Percentiles rank a stretch among this genome's conserved stretches.
Conservation (phyloP, 139 green algal genomes). For the Trebouxia sp. region DNA sequence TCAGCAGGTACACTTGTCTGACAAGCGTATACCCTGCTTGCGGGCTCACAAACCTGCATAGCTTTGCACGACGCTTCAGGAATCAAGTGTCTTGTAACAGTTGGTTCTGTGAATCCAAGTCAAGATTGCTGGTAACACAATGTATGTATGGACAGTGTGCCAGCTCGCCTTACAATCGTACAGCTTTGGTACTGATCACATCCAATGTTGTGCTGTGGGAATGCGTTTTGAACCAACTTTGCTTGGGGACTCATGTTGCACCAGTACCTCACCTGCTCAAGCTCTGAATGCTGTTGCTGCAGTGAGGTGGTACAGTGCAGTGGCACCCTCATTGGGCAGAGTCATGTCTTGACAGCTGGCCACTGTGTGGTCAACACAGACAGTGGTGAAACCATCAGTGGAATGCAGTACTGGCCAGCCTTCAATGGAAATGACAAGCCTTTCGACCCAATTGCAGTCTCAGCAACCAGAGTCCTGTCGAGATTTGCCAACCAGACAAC, state of each 20-base stretch:
- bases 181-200: no score
- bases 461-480: conserved; percentile 24
- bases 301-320: conserved; percentile 32
- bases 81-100: no score
- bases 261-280: neutral
- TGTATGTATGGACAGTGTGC: no score
- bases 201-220: no score
- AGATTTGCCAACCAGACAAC: conserved; percentile 33
- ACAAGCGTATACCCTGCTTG: no score
- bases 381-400: neutral
- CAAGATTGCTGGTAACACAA: no score
- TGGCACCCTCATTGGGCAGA: conserved; percentile 36
- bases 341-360: conserved; percentile 38
- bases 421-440: conserved; percentile 8
- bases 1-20: neutral
- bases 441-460: conserved; percentile 6
- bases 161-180: no score
- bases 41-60: no score
- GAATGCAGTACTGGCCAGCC: conserved; percentile 30
- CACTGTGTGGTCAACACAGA: conserved; percentile 40
- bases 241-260: no score
- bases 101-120: no score
- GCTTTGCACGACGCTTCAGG: no score
- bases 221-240: no score
- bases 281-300: neutral